Base-by-base conservation (phyloP, 805 yeast genomes). In the Lipomyces orientalis region DNA sequence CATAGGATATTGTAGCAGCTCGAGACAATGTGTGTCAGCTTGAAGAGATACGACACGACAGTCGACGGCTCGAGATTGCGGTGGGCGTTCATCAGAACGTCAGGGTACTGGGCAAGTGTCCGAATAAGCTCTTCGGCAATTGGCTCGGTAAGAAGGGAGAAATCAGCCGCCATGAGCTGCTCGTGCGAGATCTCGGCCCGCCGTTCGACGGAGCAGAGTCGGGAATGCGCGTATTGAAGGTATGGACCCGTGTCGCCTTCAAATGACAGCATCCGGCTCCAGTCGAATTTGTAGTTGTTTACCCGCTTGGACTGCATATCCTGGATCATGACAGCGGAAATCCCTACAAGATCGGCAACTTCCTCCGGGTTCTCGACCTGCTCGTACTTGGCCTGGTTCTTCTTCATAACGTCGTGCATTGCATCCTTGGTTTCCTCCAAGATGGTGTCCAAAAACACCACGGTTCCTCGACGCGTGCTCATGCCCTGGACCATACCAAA, bases 221-320 rank as follows among this genome's bases (percentile, higher is more conserved):
- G 91, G 25, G 98, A 93, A 81, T 95, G 99, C 56, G 99, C 98
- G 77, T 95, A 95, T 81, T 95, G 99, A 79, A 95, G 85, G 82
- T 95, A 95, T 68, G 99, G 98, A 78, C 99, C 99, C 65, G 99
- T 95, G 81, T 95, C 99, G 81, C 99, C 99, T 84, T 95, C 99
- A 73, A 95, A 93, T 2, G 98, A 92, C 57, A 90, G 85, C 98
- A 95, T 95, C 83, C 99, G 90, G 75, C 91, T 92, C 99, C 99
- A 95, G 80, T 92, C 91, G 82, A 95, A 95, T 76, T 89, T 91
- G 82, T 95, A 95, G 82, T 95, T 94, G 84, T 94, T 93, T 80
- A 94, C 86, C 81, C 99, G 90, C 83, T 95, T 95, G 69, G 97
- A 88, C 81, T 91, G 96, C 98, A 95, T 93, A 81, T 95, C 99